Percentiles rank a stretch among this genome's conserved stretches.
These are phyloP conservation scores for Ambispora gerdemannii DNA, from an alignment of 192 early-diverging fungal genomes.

Conservation along the genomic window DNA sequence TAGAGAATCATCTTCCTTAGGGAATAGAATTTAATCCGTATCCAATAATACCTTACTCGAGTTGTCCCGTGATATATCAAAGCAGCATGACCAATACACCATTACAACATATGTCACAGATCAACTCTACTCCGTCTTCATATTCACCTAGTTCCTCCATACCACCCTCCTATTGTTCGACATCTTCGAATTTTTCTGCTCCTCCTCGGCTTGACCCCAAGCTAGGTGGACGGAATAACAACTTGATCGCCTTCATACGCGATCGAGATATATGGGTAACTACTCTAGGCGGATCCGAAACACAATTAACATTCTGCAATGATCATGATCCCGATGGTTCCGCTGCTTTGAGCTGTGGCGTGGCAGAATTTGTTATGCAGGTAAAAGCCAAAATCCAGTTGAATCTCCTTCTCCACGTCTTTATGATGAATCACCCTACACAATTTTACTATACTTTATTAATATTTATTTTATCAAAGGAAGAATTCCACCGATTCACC, in stretches of 20 bases:
- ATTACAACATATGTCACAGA: neutral
- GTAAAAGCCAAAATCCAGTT: too few species aligned
- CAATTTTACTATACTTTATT: too few species aligned
- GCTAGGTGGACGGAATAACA: conserved; percentile 49
- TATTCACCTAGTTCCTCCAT: conserved; percentile 25
- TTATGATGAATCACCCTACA: too few species aligned
- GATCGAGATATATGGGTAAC: conserved; percentile 63
- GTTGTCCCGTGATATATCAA: neutral
- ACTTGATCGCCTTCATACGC: conserved; percentile 57
- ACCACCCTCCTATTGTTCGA: neutral
- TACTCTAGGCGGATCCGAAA: conserved; percentile 49
- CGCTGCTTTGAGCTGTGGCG: conserved; percentile 51
- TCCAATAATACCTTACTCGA: conserved; percentile 15
- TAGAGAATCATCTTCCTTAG: neutral
- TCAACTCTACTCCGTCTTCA: conserved; percentile 29
- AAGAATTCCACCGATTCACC: conserved; percentile 65
- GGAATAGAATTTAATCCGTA: conserved; percentile 17
- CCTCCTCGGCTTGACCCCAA: conserved; percentile 49
- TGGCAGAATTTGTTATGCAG: conserved; percentile 72
- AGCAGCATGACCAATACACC: neutral
- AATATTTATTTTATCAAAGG: conserved; percentile 41
- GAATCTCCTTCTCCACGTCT: too few species aligned
- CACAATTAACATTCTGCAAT: conserved; percentile 57
- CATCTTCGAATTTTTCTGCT: conserved; percentile 15
- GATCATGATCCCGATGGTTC: conserved; percentile 29